A percentile compares a stretch with the other conserved stretches of the same genome.
These are phyloP conservation scores for Melaleuca quinquenervia DNA, from an alignment of 345 rosid species.

Conservation along the genomic window DNA sequence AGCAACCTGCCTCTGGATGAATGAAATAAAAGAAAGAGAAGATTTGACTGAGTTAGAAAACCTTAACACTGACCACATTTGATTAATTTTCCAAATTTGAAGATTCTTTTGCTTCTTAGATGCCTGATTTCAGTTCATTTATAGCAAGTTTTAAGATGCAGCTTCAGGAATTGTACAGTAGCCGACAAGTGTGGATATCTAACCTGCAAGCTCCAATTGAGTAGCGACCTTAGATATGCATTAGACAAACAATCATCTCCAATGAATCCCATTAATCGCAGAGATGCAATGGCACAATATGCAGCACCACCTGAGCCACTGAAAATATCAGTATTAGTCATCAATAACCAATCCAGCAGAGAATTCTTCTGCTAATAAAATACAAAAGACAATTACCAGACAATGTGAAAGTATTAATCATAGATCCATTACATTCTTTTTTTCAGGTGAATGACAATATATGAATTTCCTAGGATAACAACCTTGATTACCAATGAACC, in stretches of 20 bases:
- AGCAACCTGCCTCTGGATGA: constrained; percentile 60
- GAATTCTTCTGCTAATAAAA: not conserved
- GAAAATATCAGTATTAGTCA: constrained; percentile 5
- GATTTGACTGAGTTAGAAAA: not conserved
- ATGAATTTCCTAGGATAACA: not conserved
- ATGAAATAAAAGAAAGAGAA: not conserved
- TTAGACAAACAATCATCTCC: constrained; percentile 49
- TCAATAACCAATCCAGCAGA: not conserved
- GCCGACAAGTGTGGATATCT: not conserved
- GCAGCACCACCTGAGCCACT: constrained; percentile 90
- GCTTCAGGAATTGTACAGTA: not conserved
- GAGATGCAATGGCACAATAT: constrained; percentile 89
- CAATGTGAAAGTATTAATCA: not conserved
- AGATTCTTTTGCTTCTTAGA: not conserved
- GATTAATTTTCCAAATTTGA: not conserved
- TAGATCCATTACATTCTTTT: not conserved
- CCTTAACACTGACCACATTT: not conserved
- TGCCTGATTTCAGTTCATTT: not conserved
- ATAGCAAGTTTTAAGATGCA: not conserved
- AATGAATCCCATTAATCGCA: constrained; percentile 69
- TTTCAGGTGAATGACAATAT: not conserved
- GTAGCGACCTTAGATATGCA: constrained; percentile 32
- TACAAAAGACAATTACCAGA: not conserved
- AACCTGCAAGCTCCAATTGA: constrained; percentile 81
- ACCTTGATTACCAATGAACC: not conserved